Evolutionary conservation across 192 early-diverging fungal genomes (phyloP).

Genomic region (Gamsiella multidivaricata): DNA sequence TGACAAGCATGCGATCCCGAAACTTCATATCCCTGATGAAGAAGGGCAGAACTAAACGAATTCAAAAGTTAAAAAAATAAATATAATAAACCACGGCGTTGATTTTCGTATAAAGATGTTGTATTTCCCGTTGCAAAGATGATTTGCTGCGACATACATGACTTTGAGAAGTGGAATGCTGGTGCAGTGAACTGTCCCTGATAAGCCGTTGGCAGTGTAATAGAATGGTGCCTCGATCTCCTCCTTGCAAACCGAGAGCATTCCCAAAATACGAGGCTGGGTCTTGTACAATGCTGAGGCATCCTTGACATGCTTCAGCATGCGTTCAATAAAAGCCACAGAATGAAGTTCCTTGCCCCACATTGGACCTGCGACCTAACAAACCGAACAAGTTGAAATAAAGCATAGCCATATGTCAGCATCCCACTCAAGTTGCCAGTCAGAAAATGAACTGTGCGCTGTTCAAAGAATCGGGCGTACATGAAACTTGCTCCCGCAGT

Average conservation of each 20-base stretch:
- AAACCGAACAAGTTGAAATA: too few species aligned
- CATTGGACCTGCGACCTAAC: constrained; percentile 91
- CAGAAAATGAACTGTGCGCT: background rate
- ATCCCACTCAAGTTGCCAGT: too few species aligned
- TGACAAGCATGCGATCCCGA: constrained; percentile 86
- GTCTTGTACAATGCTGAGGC: constrained; percentile 78
- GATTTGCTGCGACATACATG: constrained; percentile 9
- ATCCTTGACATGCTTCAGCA: constrained; percentile 80
- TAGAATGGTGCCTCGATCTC: constrained; percentile 83
- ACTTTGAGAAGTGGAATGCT: constrained; percentile 68
- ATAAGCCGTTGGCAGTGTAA: constrained; percentile 78
- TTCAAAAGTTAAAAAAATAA: constrained; percentile 7
- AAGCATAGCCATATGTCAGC: too few species aligned
- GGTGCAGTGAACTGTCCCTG: constrained; percentile 76
- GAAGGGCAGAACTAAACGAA: constrained; percentile 83
- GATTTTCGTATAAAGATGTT: too few species aligned
- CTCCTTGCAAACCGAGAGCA: constrained; percentile 81
- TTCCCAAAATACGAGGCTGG: constrained; percentile 89
- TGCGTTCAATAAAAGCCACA: constrained; percentile 80
- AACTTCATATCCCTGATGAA: constrained; percentile 91
- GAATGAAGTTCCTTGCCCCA: constrained; percentile 90
- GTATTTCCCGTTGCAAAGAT: background rate
- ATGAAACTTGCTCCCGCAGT: constrained; percentile 80
- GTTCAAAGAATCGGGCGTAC: constrained; percentile 44
- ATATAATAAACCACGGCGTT: background rate